Base-by-base conservation (phyloP, 306 rosid genomes). In the Castanospermum australe region DNA sequence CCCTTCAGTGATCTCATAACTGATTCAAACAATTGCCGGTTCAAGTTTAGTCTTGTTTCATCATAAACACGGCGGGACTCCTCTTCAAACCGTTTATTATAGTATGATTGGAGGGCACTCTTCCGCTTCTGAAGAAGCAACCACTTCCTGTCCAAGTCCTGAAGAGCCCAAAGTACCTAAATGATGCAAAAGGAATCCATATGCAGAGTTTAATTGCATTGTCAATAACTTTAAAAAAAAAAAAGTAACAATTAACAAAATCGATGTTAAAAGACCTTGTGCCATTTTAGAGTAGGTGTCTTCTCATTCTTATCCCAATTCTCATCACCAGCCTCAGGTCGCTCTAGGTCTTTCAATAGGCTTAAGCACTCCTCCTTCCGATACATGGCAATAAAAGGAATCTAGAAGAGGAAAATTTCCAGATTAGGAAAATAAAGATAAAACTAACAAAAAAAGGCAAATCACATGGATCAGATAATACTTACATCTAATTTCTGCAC, bases 131-230 rank as follows among this genome's bases (percentile, higher is more conserved):
- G 99, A 73, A 95, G 97, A 59, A 91, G 92, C 86, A 93, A 79
- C 99, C 99, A 95, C 85, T 95, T 95, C 73, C 88, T 82, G 91
- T 93, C 96, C 89, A 95, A 86, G 83, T 93, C 96, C 76, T 90
- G 97, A 75, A 95, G 87, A 52, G 93, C 97, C 99, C 99, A 95
- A 10, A 95, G 99, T 48, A 88, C 87, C 99, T 95, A 71, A 18
- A 77, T 21, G 45, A 79, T 73, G 84, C 87, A 68, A 36, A 55
- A 48, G 65, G 24, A 62, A 77, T 62, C 54, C 72, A 84, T 30
- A 83, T 47, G 59, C n/a, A 64, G 30, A 51, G 62, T 32, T 38
- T 22, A 22, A 18, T 32, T 17, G 33, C 22, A 39, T 70, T 62
- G 47, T n/a, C 60, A 52, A 39, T 36, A 50, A 57, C n/a, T n/a